These are phyloP conservation scores for Lojkania enalia DNA, from an alignment of 2,329 filamentous ascomycete genomes.

Conservation along the genomic window DNA sequence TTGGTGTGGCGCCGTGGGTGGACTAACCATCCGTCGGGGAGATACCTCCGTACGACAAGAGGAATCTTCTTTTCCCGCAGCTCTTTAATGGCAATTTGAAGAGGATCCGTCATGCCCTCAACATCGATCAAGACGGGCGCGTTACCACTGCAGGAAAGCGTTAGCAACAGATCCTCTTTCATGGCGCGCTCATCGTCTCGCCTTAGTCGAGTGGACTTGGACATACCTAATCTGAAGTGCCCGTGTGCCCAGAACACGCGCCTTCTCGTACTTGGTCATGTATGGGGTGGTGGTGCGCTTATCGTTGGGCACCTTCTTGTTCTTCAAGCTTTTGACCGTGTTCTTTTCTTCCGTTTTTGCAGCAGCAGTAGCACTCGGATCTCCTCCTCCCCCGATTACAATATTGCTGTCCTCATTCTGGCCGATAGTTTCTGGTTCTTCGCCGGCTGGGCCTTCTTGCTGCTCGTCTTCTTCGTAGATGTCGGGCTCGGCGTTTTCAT, in stretches of 20 bases:
- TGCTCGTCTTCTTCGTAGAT: conserved; percentile 69
- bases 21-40: conserved; percentile 92
- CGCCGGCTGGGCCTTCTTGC: conserved; percentile 52
- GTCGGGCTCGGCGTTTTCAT: conserved; percentile 62
- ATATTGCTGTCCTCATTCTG: conserved; percentile 45
- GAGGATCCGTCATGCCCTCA: conserved; percentile 94
- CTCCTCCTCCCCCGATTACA: conserved; percentile 55
- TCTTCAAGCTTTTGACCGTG: conserved; percentile 60
- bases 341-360: conserved; percentile 52
- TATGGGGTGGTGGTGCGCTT: conserved; percentile 92
- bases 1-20: no score
- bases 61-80: conserved; percentile 98
- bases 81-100: conserved; percentile 98
- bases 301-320: conserved; percentile 89
- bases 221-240: conserved; percentile 91
- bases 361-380: conserved; percentile 54
- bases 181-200: not conserved
- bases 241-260: conserved; percentile 88
- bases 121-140: conserved; percentile 94
- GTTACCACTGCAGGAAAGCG: conserved; percentile 72
- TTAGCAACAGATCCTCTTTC: conserved; percentile 19
- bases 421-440: conserved; percentile 39
- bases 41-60: conserved; percentile 88
- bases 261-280: conserved; percentile 99
- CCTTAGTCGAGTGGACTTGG: no score